Percentiles rank a stretch among this genome's conserved stretches.
Conservation (phyloP, 2,329 filamentous ascomycete genomes). For the Alternaria angustiovoidea region DNA sequence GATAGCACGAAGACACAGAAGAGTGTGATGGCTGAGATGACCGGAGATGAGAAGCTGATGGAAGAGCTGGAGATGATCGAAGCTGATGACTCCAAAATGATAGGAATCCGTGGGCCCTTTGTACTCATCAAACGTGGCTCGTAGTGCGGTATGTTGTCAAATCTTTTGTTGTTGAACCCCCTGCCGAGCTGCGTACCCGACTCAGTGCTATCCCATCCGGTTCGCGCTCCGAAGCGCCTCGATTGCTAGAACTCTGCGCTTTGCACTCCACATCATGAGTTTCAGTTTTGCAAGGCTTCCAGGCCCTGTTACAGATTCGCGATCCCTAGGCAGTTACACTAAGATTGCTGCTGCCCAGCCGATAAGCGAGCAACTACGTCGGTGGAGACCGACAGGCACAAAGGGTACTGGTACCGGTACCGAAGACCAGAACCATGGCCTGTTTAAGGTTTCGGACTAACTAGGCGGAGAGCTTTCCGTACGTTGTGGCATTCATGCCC, state of each 20-base stretch:
- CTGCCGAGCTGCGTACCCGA: background rate
- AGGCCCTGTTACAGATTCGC: background rate
- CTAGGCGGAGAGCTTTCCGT: background rate
- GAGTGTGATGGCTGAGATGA: background rate
- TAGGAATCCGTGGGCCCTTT: background rate
- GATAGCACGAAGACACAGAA: constrained; percentile 1
- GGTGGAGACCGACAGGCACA: background rate
- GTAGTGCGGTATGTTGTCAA: background rate
- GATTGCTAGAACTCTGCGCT: background rate
- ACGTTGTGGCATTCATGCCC: too few species aligned
- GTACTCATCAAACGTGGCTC: background rate
- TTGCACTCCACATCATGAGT: background rate
- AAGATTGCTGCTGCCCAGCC: background rate
- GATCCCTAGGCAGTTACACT: background rate
- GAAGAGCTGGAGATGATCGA: constrained; percentile 1
- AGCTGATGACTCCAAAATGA: background rate
- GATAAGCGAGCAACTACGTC: background rate
- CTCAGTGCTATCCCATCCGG: background rate
- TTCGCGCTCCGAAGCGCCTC: background rate
- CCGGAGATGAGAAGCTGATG: background rate
- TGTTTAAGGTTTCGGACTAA: background rate
- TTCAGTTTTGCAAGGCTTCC: background rate
- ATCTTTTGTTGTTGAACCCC: constrained; percentile 2
- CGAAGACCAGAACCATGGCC: background rate
- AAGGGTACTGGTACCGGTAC: background rate